Base-by-base conservation (phyloP, 2,329 filamentous ascomycete species). In the Zymoseptoria passerinii region DNA sequence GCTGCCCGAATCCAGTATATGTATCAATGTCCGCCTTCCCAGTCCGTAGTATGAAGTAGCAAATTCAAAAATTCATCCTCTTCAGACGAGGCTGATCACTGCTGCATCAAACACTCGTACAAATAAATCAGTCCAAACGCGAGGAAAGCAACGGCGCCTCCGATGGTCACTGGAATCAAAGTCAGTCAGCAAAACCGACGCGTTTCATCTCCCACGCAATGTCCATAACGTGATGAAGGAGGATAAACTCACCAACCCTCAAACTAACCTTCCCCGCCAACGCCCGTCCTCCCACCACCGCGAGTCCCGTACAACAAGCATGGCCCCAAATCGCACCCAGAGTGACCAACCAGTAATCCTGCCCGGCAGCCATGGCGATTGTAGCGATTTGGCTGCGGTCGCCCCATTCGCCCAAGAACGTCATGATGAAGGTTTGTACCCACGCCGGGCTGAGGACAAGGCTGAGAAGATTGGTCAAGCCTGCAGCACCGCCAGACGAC, bases 401-500 rank as follows among this genome's bases (percentile, higher is more conserved):
- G 58, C 94, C 94, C 94, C 94, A 99, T 74, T 99, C 94, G 48
- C 94, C 94, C 28, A 99, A 77, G 76, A 99, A 99, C 1, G 94
- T 99, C 94, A 99, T 99, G 67, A 95, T 84, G 71, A 99, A 99
- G 0, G 94, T 99, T 76, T 97, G 92, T 13, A 99, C 94, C 94
- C 94, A 99, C 0, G 92, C 94, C 1, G 94, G 94, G 74, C 90
- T 96, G 48, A 99, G 81, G 4, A 99, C 81, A 6, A 99, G 80
- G 9, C 89, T 91, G 62, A 91, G 84, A 3, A 99, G 83, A 68
- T 99, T 99, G 72, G 86, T 85, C 23, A 96, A 77, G 1, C 94
- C 92, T 19, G 81, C 71, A 6, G 35, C 35, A n/a, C 82, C 61
- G 8, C 75, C 51, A 71, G 73, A 52, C 78, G 81, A n/a, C n/a